These are phyloP conservation scores for Gynostemma pentaphyllum DNA, from an alignment of 306 rosid species.

Conservation along the genomic window DNA sequence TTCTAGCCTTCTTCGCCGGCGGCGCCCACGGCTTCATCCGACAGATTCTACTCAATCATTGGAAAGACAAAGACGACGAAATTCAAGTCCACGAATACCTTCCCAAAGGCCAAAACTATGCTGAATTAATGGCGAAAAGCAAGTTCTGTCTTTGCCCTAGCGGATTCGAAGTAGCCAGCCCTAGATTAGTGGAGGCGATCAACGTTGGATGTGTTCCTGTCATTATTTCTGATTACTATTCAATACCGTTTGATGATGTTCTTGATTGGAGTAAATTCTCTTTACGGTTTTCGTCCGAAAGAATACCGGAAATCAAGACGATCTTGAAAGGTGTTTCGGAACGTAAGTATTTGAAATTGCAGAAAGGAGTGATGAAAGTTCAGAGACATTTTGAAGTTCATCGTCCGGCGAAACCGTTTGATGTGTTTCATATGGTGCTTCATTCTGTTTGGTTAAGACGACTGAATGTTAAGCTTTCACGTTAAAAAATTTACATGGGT, in stretches of 20 bases:
- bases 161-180: constrained; percentile 79
- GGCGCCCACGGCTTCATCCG: constrained; percentile 54
- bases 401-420: constrained; percentile 45
- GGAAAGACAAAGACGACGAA: constrained; percentile 52
- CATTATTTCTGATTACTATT: constrained; percentile 39
- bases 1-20: constrained; percentile 68
- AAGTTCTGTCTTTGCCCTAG: constrained; percentile 75
- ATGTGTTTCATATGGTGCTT: constrained; percentile 58
- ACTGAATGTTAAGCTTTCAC: constrained; percentile 26
- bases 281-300: constrained; percentile 27
- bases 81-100: constrained; percentile 51
- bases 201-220: constrained; percentile 58
- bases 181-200: constrained; percentile 55
- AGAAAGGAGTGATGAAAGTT: constrained; percentile 29
- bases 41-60: constrained; percentile 22
- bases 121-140: constrained; percentile 26
- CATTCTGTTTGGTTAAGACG: constrained; percentile 75
- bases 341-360: constrained; percentile 31
- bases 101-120: constrained; percentile 21
- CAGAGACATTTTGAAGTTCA: constrained; percentile 44
- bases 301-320: constrained; percentile 39
- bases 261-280: constrained; percentile 60
- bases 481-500: no score
- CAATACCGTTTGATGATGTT: constrained; percentile 52
- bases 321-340: constrained; percentile 28